Percentiles rank a stretch among this genome's conserved stretches.
Conservation (phyloP, 2,329 filamentous ascomycete species). For the Ilyonectria mors-panacis region DNA sequence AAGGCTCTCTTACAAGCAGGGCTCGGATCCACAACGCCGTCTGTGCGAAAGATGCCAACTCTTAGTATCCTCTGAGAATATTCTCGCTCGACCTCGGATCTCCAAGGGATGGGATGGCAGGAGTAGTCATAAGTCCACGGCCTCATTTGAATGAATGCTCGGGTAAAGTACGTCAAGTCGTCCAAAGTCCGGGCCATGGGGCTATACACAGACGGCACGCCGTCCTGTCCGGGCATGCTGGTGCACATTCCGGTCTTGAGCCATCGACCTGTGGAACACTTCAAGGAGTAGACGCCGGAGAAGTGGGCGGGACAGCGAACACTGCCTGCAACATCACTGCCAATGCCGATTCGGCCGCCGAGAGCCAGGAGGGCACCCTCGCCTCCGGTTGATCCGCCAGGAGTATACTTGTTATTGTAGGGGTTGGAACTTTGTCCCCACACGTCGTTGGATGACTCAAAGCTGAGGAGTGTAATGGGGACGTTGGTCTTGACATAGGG, state of each 20-base stretch:
- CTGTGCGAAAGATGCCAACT: conserved; percentile 83
- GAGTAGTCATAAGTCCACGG: conserved; percentile 92
- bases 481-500: conserved; percentile 95
- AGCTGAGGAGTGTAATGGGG: conserved; percentile 88
- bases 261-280: conserved; percentile 92
- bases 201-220: conserved; percentile 89
- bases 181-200: conserved; percentile 91
- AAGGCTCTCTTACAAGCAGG: conserved; percentile 87
- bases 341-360: conserved; percentile 89
- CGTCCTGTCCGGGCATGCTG: conserved; percentile 94
- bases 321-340: conserved; percentile 91
- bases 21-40: conserved; percentile 87
- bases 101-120: conserved; percentile 89
- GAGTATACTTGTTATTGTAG: conserved; percentile 86
- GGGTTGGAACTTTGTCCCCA: conserved; percentile 90
- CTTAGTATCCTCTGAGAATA: conserved; percentile 75
- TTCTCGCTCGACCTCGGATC: conserved; percentile 71
- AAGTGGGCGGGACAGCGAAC: conserved; percentile 91
- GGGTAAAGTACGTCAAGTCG: conserved; percentile 88
- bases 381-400: conserved; percentile 90
- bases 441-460: conserved; percentile 83
- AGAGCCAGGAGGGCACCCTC: conserved; percentile 87
- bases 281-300: conserved; percentile 88
- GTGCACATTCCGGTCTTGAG: conserved; percentile 87
- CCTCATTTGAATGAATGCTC: conserved; percentile 82